Evolutionary conservation across 148 eudicot species (phyloP), one percentile per base, ranked within the genome.

Genomic region (Rhododendron henanense): DNA sequence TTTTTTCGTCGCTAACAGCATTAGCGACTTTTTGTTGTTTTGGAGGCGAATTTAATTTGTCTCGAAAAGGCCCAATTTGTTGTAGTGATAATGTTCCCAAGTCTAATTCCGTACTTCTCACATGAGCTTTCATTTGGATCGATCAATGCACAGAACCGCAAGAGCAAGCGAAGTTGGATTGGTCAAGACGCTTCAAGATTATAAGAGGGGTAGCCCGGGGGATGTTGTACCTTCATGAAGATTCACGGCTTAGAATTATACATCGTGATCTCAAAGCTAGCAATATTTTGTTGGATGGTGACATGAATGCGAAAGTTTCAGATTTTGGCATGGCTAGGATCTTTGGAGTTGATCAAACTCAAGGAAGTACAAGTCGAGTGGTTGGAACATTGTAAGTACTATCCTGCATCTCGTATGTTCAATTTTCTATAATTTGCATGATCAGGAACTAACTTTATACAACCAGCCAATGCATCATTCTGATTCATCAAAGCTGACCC

Each of bases 351-450:
- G 55, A 78, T 78, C 53, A 78, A 45, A 44, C 51, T 45, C 81
- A 87, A 57, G 80, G 78, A 33, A 85, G 21, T 77, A 77, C 80
- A 77, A 77, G 80, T 77, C 80, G 76, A 85, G 73, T 90, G 44
- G 92, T 75, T n/a, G 92, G 93, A 9, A 92, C 92, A 69, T 88
- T 84, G 93, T 92, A 85, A 89, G 93, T 88, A 2, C 11, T 11
- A 14, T 25, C n/a, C 18, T 18, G 1, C 31, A 59, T 61, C 7
- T 2, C 3, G 5, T 41, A 7, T 45, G 59, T 57, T 5, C 11
- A 10, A 48, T 47, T 83, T 48, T 19, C 63, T 23, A 21, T 28
- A 6, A 47, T 19, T 0, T 14, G 53, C 1, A 87, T 39, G 28
- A 10, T 51, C 55, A 33, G 35, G 1, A 33, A 33, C 35, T 33